Conservation (phyloP, 108 stramenopile species). For the Asterionellopsis glacialis region DNA sequence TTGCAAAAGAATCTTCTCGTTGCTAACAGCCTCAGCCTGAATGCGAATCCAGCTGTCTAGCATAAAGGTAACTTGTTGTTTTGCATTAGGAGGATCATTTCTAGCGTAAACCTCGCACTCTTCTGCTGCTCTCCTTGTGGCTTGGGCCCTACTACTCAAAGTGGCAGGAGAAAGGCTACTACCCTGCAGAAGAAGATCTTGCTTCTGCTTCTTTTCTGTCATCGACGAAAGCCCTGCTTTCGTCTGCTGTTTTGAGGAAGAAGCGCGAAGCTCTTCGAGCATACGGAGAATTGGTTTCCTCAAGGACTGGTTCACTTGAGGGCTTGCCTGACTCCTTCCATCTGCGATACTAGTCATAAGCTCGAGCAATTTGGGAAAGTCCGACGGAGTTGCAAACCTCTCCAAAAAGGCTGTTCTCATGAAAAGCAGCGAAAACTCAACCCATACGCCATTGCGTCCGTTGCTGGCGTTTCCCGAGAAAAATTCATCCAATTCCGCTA, state of each 20-base stretch:
- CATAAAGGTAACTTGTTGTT: slow-evolving; percentile 84
- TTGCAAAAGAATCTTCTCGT: slow-evolving; percentile 85
- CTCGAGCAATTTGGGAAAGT: slow-evolving; percentile 82
- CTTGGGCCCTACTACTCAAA: slow-evolving; percentile 45
- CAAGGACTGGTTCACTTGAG: slow-evolving; percentile 59
- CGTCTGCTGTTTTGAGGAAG: slow-evolving; percentile 2
- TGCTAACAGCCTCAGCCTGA: slow-evolving; percentile 72
- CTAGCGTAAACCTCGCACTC: slow-evolving; percentile 47
- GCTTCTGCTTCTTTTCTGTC: not conserved
- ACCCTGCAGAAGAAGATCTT: slow-evolving; percentile 31
- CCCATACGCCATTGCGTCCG: slow-evolving; percentile 81
- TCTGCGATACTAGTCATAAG: slow-evolving; percentile 80
- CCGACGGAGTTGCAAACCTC: slow-evolving; percentile 64
- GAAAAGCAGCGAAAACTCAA: slow-evolving; percentile 88
- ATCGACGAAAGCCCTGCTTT: not conserved
- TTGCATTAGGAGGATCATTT: slow-evolving; percentile 73
- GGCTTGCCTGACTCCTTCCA: slow-evolving; percentile 60
- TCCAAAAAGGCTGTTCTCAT: slow-evolving; percentile 81
- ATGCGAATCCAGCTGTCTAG: slow-evolving; percentile 96
- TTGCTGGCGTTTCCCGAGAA: slow-evolving; percentile 81
- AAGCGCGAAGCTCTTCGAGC: slow-evolving; percentile 69
- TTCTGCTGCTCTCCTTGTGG: slow-evolving; percentile 64
- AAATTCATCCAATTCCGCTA: slow-evolving; percentile 80
- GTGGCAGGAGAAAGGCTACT: slow-evolving; percentile 69
- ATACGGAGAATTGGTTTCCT: slow-evolving; percentile 75